These are phyloP conservation scores for Aureobasidium sp. DNA, from an alignment of 2,329 filamentous ascomycete species.

Conservation along the genomic window DNA sequence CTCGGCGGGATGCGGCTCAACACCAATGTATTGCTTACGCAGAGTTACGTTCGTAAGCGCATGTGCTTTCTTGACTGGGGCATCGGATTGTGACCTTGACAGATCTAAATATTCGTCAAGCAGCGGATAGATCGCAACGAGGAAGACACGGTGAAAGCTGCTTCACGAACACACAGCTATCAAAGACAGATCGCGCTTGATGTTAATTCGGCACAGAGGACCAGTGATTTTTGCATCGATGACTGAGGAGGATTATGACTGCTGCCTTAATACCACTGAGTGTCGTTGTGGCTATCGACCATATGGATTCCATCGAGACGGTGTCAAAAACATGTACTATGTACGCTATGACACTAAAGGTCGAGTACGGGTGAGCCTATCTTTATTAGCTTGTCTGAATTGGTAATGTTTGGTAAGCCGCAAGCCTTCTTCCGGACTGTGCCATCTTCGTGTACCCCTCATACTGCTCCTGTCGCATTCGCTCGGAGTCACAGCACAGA, in stretches of 20 bases:
- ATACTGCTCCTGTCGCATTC: neutral
- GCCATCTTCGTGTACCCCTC: neutral
- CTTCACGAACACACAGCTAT: neutral
- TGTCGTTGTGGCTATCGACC: neutral
- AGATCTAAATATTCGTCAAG: neutral
- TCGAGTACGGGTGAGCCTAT: neutral
- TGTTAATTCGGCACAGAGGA: neutral
- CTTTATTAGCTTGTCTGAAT: neutral
- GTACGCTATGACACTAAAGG: neutral
- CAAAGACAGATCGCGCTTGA: neutral
- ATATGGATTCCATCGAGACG: neutral
- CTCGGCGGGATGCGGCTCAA: neutral
- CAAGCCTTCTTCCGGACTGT: neutral
- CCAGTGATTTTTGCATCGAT: neutral
- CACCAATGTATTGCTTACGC: neutral
- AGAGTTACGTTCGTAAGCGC: neutral
- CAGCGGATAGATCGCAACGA: neutral
- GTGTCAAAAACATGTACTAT: neutral
- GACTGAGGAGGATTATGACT: neutral
- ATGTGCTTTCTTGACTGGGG: neutral
- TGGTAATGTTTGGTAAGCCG: neutral
- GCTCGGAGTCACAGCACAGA: neutral
- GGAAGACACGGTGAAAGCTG: too few relatives aligned
- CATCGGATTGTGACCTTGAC: neutral
- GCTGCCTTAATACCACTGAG: neutral